Percentiles rank a stretch among this genome's conserved stretches.
These are phyloP conservation scores for Corchorus capsularis DNA, from an alignment of 345 rosid genomes.

Conservation along the genomic window DNA sequence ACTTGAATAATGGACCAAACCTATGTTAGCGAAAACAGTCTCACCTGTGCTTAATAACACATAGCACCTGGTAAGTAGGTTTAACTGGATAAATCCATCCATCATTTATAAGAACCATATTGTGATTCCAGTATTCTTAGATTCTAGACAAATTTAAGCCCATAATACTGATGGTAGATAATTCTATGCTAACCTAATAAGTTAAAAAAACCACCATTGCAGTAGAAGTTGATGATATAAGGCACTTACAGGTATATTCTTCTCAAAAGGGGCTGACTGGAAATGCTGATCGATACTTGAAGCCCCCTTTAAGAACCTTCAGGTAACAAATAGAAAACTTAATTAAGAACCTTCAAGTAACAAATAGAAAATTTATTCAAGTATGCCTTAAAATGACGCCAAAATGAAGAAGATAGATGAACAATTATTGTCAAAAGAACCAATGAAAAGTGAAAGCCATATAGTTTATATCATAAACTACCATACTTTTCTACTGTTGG, in stretches of 20 bases:
- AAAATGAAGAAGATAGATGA: conserved; percentile 6
- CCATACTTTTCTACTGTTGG: conserved; percentile 85
- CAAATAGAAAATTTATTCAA: conserved; percentile 10
- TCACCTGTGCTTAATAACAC: neutral
- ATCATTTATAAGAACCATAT: neutral
- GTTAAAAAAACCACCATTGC: neutral
- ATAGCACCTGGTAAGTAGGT: neutral
- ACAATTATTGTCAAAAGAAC: neutral
- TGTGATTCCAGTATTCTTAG: neutral
- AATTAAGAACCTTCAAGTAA: conserved; percentile 59
- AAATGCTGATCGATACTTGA: conserved; percentile 91
- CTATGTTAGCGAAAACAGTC: neutral
- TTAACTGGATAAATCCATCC: neutral
- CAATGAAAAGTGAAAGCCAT: neutral
- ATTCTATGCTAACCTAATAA: neutral
- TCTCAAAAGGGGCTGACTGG: conserved; percentile 65
- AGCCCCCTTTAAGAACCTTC: conserved; percentile 91
- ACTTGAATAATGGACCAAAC: neutral
- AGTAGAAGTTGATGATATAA: conserved; percentile 5
- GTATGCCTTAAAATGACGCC: neutral
- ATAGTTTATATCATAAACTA: conserved; percentile 27
- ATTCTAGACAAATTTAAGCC: conserved; percentile 3
- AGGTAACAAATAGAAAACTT: conserved; percentile 10
- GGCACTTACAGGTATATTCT: conserved; percentile 83
- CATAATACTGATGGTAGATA: neutral